Conservation (phyloP, 768 basidiomycete species). For the Mycena albidolilacea region DNA sequence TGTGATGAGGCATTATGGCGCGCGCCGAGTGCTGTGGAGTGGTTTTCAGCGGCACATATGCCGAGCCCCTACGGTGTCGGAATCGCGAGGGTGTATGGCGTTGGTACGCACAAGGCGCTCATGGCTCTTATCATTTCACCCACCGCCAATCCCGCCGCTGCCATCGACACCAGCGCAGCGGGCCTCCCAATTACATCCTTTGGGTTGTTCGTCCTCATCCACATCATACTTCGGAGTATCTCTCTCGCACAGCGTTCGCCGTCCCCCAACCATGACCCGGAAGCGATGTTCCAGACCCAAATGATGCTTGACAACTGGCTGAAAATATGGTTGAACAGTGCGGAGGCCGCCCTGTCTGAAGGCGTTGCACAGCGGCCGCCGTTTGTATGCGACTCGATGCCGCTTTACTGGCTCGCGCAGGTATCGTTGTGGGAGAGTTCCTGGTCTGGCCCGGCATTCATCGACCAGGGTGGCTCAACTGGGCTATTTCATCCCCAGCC, state of each 20-base stretch:
- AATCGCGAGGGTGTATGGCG: too few relatives aligned
- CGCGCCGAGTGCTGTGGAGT: too few relatives aligned
- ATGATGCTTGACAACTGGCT: slow-evolving; percentile 72
- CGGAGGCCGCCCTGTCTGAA: slow-evolving; percentile 52
- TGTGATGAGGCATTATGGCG: too few relatives aligned
- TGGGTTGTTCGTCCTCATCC: slow-evolving; percentile 61
- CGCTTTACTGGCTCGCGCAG: slow-evolving; percentile 65
- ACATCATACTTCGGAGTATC: slow-evolving; percentile 61
- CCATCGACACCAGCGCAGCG: slow-evolving; percentile 44
- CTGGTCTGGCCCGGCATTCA: too few relatives aligned
- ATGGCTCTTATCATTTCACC: too few relatives aligned
- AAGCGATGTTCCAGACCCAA: slow-evolving; percentile 46
- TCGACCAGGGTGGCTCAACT: too few relatives aligned
- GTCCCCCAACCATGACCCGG: slow-evolving; percentile 1
- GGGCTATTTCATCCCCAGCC: too few relatives aligned
- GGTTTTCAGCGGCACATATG: too few relatives aligned
- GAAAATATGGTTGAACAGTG: slow-evolving; percentile 64
- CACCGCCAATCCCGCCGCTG: too few relatives aligned
- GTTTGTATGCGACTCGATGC: slow-evolving; percentile 63
- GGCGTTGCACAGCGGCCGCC: slow-evolving; percentile 46
- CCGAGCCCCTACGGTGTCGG: too few relatives aligned
- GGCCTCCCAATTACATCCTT: slow-evolving; percentile 45
- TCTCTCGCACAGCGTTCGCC: slow-evolving; percentile 43
- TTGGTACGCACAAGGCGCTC: too few relatives aligned
- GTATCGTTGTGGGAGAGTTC: slow-evolving; percentile 51